These are phyloP conservation scores for Abrus pulchellus DNA, from an alignment of 306 rosid species.

Conservation along the genomic window DNA sequence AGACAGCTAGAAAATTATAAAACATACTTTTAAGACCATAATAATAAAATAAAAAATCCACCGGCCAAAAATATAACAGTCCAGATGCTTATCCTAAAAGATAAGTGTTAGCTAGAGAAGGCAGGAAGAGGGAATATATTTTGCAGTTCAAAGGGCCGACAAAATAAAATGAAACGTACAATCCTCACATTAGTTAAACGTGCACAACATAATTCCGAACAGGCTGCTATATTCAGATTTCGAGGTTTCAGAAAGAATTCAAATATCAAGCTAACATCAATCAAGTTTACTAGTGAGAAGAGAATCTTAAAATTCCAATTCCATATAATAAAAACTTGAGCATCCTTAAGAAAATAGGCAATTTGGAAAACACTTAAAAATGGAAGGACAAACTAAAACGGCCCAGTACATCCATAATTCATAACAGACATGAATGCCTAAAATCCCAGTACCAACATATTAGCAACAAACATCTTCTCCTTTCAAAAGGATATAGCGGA, in stretches of 20 bases:
- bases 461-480: constrained; percentile 76
- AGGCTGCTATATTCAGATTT: background rate
- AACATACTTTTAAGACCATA: background rate
- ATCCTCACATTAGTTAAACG: background rate
- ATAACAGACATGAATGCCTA: constrained; percentile 77
- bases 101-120: background rate
- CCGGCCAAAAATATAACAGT: background rate
- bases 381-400: constrained; percentile 73
- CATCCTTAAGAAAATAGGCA: constrained; percentile 62
- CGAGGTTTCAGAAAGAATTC: constrained; percentile 1
- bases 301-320: constrained; percentile 59
- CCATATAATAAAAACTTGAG: constrained; percentile 57
- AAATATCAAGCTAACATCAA: background rate
- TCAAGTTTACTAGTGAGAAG: constrained; percentile 43
- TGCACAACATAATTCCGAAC: background rate
- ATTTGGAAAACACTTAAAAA: constrained; percentile 66
- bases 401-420: constrained; percentile 65
- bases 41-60: background rate
- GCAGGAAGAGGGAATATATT: background rate
- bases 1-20: background rate
- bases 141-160: background rate
- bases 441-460: constrained; percentile 59
- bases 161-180: background rate
- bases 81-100: background rate
- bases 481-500: constrained; percentile 77